Evolutionary conservation across 2,329 filamentous ascomycete genomes (phyloP), one percentile per base, ranked within the genome.

Genomic region (Aspergillus sp.): DNA sequence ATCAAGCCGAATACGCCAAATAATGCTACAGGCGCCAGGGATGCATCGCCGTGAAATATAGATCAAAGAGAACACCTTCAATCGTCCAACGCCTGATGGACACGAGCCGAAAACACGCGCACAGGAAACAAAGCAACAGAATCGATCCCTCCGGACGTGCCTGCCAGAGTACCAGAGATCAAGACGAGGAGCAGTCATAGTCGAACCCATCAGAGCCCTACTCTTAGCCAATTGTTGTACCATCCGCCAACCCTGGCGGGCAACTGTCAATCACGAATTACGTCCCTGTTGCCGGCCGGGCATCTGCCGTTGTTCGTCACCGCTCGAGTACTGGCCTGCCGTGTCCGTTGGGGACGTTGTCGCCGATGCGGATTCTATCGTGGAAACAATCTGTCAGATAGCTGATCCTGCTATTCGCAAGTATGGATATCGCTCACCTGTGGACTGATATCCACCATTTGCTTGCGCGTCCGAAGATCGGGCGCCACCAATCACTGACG

Each of bases 271-370:
- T 66, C 63, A 66, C 43, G 60, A 57, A 50, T 62, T 58, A 31
- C 60, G 57, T 49, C 55, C 47, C 51, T 61, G 57, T 31, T 56
- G 48, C 41, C 57, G 56, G 21, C 55, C 39, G 33, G 15, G 19
- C 27, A 52, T 59, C 52, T 51, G 53, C 62, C 59, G 60, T 65
- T 69, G 62, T 63, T 70, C 64, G 57, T 65, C 64, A 19, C 64
- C 62, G 55, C 64, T 66, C 40, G 64, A 62, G 51, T 64, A 66
- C 48, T 65, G 64, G 50, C 64, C 62, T 17, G 59, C 49, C 27
- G 55, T 59, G 40, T 65, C 63, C 52, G 63, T 65, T 52, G 64
- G 63, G 35, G 64, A 66, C 52, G 63, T 62, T 41, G 62, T 48
- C 27, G 64, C 55, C 2, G 61, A 64, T 17, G 60, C 44, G 44